phyloP scores from a whole-genome alignment of 257 asterid genomes.

The Nicotiana attenuata region DNA sequence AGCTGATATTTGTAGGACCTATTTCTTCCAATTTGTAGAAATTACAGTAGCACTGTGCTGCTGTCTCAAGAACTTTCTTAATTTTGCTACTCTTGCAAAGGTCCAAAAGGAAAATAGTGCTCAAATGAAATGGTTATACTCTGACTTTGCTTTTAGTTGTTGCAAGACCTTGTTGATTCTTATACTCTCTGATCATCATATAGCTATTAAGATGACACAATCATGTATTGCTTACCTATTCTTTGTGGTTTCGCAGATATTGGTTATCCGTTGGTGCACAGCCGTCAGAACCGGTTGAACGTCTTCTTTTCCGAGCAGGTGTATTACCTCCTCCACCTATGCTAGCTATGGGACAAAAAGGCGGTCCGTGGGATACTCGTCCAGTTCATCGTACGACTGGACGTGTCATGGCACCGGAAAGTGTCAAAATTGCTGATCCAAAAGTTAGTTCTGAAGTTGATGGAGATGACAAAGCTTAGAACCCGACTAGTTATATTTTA shows the following conservation, averaged over 20 bases:
- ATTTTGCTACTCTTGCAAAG: neutral
- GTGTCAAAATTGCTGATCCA: constrained; percentile 7
- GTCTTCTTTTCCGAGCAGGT: constrained; percentile 84
- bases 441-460: constrained; percentile 23
- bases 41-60: neutral
- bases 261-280: constrained; percentile 99
- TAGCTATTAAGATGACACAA: neutral
- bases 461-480: constrained; percentile 16
- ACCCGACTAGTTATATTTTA: neutral
- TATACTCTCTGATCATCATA: neutral
- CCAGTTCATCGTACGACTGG: constrained; percentile 82
- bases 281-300: constrained; percentile 85
- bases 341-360: constrained; percentile 90
- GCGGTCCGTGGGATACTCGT: constrained; percentile 77
- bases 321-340: constrained; percentile 87
- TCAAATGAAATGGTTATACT: neutral
- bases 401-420: constrained; percentile 36
- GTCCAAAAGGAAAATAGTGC: neutral
- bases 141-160: neutral
- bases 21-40: neutral
- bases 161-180: neutral
- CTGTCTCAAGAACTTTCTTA: neutral
- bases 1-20: neutral
- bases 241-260: constrained; percentile 42
- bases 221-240: neutral